A percentile compares a stretch with the other conserved stretches of the same genome.
Conservation (phyloP, 75 land plant species). For the Adiantum capillusveneris region DNA sequence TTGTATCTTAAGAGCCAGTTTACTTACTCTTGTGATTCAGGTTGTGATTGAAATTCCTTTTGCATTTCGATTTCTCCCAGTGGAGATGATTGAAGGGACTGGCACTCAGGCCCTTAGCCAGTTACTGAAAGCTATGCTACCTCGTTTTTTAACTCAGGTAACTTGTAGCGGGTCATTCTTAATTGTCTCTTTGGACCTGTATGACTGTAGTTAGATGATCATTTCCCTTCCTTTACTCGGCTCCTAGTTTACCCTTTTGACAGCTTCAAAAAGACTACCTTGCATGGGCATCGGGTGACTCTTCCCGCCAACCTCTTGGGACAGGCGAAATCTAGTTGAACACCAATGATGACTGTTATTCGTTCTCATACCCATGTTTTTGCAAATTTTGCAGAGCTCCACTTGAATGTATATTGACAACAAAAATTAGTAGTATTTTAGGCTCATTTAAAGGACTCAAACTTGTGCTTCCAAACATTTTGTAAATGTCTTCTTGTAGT, state of each 20-base stretch:
- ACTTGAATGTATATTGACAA: too few relatives aligned
- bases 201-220: too few relatives aligned
- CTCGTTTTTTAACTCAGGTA: constrained; percentile 77
- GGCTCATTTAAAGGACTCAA: too few relatives aligned
- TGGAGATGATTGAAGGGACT: constrained; percentile 60
- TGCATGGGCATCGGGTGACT: constrained; percentile 91
- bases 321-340: too few relatives aligned
- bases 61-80: constrained; percentile 68
- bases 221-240: background rate
- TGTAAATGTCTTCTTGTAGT: too few relatives aligned
- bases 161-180: background rate
- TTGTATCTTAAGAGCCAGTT: background rate
- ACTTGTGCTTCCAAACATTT: too few relatives aligned
- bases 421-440: too few relatives aligned
- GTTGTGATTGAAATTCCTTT: constrained; percentile 81
- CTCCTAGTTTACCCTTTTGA: constrained; percentile 1
- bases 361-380: too few relatives aligned
- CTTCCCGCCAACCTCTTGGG: constrained; percentile 78
- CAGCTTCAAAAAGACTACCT: constrained; percentile 86
- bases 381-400: too few relatives aligned
- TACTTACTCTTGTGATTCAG: too few relatives aligned
- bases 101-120: constrained; percentile 79
- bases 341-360: too few relatives aligned
- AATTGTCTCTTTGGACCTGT: background rate
- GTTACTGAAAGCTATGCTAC: constrained; percentile 72